Base-by-base conservation (phyloP, 441 rosid species). In the Capsella rubella region DNA sequence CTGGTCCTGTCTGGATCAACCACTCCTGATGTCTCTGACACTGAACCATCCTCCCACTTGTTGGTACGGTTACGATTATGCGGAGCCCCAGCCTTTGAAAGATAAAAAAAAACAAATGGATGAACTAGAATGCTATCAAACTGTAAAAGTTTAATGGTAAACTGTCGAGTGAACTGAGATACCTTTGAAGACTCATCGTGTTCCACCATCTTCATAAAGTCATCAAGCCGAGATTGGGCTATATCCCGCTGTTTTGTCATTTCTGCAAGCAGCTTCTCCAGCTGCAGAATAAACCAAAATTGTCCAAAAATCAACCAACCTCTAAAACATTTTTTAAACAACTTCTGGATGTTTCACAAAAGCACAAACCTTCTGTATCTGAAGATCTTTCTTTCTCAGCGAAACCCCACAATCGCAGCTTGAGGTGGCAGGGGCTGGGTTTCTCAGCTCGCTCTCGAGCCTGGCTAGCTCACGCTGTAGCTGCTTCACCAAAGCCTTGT, bases 401-500 rank as follows among this genome's bases (percentile, higher is more conserved):
- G 79, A 57, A 72, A 82, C 83, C 59, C 82, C 84, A 76, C 87
- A 88, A 74, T 89, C 93, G 70, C 84, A 75, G 73, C 79, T 80
- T 31, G 83, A 79, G 31, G 84, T 64, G 62, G 84, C 76, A 64
- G 93, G 83, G 39, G 74, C 82, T 62, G 88, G 93, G 82, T 76
- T 85, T 81, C 84, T 90, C 79, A 95, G 75, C 84, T 95, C 98
- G 28, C 88, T 85, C 82, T 95, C 99, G 77, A 95, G 78, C 80
- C 98, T 86, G 71, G 98, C 98, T 81, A 95, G 69, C 80, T 95
- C 99, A 72, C 71, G 89, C 74, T 95, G 99, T 72, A 95, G 86
- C 63, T 93, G 99, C 89, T 95, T 92, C 58, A 95, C 96, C 82
- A 87, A 83, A 15, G 97, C 95, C 86, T 92, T 92, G 79, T 95